Evolutionary conservation across 805 yeast species (phyloP).

Genomic region (Teunomyces barrocoloradensis): DNA sequence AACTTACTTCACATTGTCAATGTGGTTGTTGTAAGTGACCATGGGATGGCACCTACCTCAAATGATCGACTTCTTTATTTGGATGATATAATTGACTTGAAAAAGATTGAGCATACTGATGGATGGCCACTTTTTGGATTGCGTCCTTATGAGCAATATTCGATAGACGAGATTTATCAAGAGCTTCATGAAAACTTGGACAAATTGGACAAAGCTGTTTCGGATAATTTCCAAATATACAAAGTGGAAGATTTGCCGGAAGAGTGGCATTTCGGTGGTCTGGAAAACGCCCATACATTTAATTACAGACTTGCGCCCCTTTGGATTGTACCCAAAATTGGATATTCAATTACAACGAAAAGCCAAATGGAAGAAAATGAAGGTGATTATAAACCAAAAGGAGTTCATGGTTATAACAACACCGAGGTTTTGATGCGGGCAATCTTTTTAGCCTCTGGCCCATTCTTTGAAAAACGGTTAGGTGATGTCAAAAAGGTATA

Average conservation of each 20-base stretch:
- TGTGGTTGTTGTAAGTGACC: constrained; percentile 79
- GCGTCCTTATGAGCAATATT: constrained; percentile 47
- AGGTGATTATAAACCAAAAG: constrained; percentile 57
- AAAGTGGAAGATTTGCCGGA: constrained; percentile 51
- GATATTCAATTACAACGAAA: constrained; percentile 69
- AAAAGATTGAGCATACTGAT: constrained; percentile 58
- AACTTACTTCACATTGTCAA: constrained; percentile 67
- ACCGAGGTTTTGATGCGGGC: constrained; percentile 81
- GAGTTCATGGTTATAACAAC: constrained; percentile 85
- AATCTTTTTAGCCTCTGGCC: constrained; percentile 76
- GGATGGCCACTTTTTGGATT: constrained; percentile 89
- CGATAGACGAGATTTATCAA: constrained; percentile 45
- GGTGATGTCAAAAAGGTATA: constrained; percentile 33
- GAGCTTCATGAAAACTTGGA: constrained; percentile 37
- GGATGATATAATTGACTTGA: constrained; percentile 64
- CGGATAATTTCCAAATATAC: constrained; percentile 45
- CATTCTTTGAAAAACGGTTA: constrained; percentile 54
- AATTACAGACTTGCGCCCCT: constrained; percentile 74
- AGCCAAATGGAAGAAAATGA: constrained; percentile 50
- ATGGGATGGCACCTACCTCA: constrained; percentile 90
- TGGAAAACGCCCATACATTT: constrained; percentile 32
- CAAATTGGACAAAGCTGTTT: constrained; percentile 12
- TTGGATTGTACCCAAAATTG: constrained; percentile 82
- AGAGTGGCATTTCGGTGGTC: constrained; percentile 57
- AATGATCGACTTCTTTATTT: constrained; percentile 64